These are phyloP conservation scores for Rostrohypoxylon terebratum DNA, from an alignment of 495 filamentous ascomycete genomes.

Conservation along the genomic window DNA sequence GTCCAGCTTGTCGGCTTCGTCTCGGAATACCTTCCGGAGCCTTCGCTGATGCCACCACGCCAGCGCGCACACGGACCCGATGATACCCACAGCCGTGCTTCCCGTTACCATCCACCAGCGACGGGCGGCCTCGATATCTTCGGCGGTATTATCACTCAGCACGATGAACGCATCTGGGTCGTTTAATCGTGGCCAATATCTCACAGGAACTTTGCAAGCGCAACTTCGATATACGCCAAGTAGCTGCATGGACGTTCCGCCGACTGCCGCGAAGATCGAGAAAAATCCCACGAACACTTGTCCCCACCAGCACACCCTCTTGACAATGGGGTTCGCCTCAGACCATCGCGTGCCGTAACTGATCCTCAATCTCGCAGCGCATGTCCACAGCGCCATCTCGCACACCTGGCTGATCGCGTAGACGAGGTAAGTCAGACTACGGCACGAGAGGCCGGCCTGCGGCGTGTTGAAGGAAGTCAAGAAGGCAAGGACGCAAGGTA, in stretches of 20 bases:
- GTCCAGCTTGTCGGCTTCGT: slow-evolving; percentile 45
- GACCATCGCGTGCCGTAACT: slow-evolving; percentile 42
- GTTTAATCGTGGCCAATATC: slow-evolving; percentile 39
- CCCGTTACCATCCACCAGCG: slow-evolving; percentile 50
- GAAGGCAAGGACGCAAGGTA: slow-evolving; percentile 56
- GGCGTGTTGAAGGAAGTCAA: slow-evolving; percentile 57
- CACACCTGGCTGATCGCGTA: slow-evolving; percentile 55
- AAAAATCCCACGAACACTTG: slow-evolving; percentile 49
- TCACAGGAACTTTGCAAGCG: slow-evolving; percentile 46
- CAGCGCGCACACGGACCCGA: slow-evolving; percentile 49
- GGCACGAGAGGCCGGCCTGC: slow-evolving; percentile 56
- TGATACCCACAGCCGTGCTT: slow-evolving; percentile 41
- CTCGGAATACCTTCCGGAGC: slow-evolving; percentile 49
- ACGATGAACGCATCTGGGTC: slow-evolving; percentile 40
- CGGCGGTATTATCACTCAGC: slow-evolving; percentile 41
- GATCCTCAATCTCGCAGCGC: slow-evolving; percentile 36
- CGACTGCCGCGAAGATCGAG: slow-evolving; percentile 51
- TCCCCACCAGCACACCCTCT: slow-evolving; percentile 46
- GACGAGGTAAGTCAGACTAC: slow-evolving; percentile 55
- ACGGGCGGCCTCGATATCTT: slow-evolving; percentile 38
- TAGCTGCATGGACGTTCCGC: slow-evolving; percentile 55
- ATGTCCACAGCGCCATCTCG: slow-evolving; percentile 51
- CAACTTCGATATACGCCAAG: slow-evolving; percentile 57
- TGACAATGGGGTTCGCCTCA: slow-evolving; percentile 34
- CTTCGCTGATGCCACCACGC: slow-evolving; percentile 55